phyloP scores from a whole-genome alignment of 805 yeast genomes.

The Kodamaea kaohsiungensis region DNA sequence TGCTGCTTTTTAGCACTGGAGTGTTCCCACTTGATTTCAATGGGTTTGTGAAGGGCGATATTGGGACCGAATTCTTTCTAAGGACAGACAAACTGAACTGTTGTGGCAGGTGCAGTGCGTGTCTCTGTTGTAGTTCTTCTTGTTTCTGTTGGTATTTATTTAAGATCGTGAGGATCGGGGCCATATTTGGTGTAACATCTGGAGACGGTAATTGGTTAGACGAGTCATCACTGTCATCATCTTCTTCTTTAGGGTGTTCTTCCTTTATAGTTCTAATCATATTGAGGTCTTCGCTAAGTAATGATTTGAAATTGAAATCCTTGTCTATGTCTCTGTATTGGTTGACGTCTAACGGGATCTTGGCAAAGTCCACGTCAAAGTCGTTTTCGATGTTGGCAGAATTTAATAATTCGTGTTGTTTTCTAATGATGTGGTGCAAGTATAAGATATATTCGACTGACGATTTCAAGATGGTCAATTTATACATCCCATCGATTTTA shows the following conservation, averaged over 20 bases:
- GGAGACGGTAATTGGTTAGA: constrained; percentile 30
- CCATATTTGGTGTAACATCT: constrained; percentile 39
- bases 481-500: constrained; percentile 69
- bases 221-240: constrained; percentile 6
- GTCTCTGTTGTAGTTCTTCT: constrained; percentile 5
- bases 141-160: constrained; percentile 20
- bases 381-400: constrained; percentile 11
- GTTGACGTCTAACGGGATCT: constrained; percentile 59
- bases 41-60: constrained; percentile 28
- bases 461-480: constrained; percentile 77
- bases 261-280: constrained; percentile 14
- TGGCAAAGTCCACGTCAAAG: constrained; percentile 50
- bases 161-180: constrained; percentile 33
- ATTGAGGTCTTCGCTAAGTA: constrained; percentile 14
- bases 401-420: constrained; percentile 48
- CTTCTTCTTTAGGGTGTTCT: constrained; percentile 7
- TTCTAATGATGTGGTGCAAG: constrained; percentile 57
- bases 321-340: constrained; percentile 58
- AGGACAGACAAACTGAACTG: constrained; percentile 10
- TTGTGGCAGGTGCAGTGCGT: constrained; percentile 7
- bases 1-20: constrained; percentile 5
- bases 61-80: constrained; percentile 17
- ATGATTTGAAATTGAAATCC: constrained; percentile 51
- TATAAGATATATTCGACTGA: constrained; percentile 79
- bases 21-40: constrained; percentile 18